Conservation (phyloP, 2,329 filamentous ascomycete species). For the Westerdykella sp. region DNA sequence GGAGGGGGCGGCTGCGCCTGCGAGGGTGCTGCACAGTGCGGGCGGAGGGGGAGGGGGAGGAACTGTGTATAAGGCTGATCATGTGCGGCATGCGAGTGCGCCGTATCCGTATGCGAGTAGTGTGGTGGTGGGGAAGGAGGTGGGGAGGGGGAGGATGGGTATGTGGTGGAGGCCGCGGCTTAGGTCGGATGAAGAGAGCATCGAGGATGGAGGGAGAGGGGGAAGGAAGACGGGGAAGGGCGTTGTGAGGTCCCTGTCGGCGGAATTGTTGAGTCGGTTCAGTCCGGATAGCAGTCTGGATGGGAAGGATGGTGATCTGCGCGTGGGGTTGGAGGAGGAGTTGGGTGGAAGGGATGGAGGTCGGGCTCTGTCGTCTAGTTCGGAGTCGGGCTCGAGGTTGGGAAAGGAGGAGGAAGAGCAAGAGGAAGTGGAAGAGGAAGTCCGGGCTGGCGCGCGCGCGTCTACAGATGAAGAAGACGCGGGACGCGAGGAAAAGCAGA, state of each 20-base stretch:
- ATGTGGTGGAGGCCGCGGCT: conserved; percentile 17
- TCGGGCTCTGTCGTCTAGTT: background rate
- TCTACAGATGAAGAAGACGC: background rate
- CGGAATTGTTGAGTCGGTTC: conserved; percentile 12
- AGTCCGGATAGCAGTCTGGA: conserved; percentile 17
- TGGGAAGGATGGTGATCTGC: conserved; percentile 7
- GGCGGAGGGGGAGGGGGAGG: too few relatives aligned
- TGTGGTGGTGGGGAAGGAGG: conserved; percentile 2
- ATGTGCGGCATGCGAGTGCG: conserved; percentile 14
- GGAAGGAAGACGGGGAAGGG: background rate
- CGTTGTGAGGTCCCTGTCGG: conserved; percentile 11
- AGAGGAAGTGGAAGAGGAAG: background rate
- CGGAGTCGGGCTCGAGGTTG: background rate
- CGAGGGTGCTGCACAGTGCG: background rate
- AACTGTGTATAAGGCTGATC: conserved; percentile 1
- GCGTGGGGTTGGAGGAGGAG: conserved; percentile 8
- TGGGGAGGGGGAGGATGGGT: conserved; percentile 1
- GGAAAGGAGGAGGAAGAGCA: background rate
- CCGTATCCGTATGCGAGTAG: conserved; percentile 1
- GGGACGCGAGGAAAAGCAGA: too few relatives aligned
- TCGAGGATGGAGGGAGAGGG: background rate
- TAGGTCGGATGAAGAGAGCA: background rate
- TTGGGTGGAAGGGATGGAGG: conserved; percentile 1
- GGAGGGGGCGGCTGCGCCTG: background rate
- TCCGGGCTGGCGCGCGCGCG: background rate